Percentiles rank a stretch among this genome's conserved stretches.
Evolutionary conservation across 306 rosid species (phyloP).

Genomic region (Vigna unguiculata): DNA sequence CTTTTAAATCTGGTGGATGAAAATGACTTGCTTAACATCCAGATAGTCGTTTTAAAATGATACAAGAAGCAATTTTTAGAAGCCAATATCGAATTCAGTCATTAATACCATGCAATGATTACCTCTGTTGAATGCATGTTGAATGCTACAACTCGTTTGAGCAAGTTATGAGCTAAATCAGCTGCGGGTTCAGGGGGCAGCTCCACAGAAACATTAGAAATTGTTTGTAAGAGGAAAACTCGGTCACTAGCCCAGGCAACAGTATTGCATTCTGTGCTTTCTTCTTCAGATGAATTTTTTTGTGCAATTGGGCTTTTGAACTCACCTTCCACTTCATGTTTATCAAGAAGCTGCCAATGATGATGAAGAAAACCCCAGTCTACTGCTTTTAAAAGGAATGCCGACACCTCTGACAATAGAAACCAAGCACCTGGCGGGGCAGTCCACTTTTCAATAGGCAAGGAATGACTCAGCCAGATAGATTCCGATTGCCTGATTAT

Average conservation of each 20-base stretch:
- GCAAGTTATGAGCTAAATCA: conserved; percentile 79
- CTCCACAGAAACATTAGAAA: conserved; percentile 88
- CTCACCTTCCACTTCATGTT: conserved; percentile 57
- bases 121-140: conserved; percentile 97
- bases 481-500: conserved; percentile 82
- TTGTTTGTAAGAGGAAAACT: conserved; percentile 90
- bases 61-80: conserved; percentile 20
- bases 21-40: conserved; percentile 7
- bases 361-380: conserved; percentile 94
- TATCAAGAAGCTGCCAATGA: conserved; percentile 94
- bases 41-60: conserved; percentile 33
- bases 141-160: conserved; percentile 72
- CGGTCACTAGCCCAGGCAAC: conserved; percentile 92
- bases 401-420: conserved; percentile 90
- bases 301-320: conserved; percentile 55
- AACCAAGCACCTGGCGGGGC: conserved; percentile 98
- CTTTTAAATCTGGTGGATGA: conserved; percentile 34
- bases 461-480: conserved; percentile 71
- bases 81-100: conserved; percentile 6
- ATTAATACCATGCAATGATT: conserved; percentile 37
- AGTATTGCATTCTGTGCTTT: conserved; percentile 58
- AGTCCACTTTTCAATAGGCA: conserved; percentile 88
- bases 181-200: conserved; percentile 84
- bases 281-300: conserved; percentile 53
- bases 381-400: conserved; percentile 77